Conservation (phyloP, 2,329 filamentous ascomycete genomes). For the Diaporthe aspalathi region DNA sequence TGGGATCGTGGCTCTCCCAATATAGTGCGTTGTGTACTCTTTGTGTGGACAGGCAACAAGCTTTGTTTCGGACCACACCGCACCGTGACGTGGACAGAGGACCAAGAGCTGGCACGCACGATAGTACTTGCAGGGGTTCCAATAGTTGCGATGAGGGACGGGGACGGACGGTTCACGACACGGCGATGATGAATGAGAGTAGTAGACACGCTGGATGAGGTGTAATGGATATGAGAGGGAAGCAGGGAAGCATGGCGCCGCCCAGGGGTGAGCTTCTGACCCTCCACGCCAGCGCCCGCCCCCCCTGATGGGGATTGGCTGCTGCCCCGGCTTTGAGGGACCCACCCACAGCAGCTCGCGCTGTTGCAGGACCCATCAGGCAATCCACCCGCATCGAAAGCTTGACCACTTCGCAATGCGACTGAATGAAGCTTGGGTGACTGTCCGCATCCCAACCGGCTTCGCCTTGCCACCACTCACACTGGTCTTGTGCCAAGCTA, state of each 20-base stretch:
- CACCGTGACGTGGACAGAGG: slow-evolving; percentile 18
- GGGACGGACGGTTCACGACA: slow-evolving; percentile 11
- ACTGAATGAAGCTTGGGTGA: too few relatives aligned
- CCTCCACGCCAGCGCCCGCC: not conserved
- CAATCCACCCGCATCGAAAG: not conserved
- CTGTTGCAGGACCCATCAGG: too few relatives aligned
- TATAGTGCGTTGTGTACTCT: not conserved
- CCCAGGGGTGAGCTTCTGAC: slow-evolving; percentile 21
- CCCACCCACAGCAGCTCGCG: too few relatives aligned
- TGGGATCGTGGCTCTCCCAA: slow-evolving; percentile 5
- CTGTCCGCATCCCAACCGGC: slow-evolving; percentile 2
- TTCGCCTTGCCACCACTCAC: not conserved
- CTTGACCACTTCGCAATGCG: slow-evolving; percentile 13
- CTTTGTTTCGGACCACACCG: slow-evolving; percentile 5
- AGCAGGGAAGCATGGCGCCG: slow-evolving; percentile 2
- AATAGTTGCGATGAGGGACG: not conserved
- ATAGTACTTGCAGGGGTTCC: slow-evolving; percentile 10
- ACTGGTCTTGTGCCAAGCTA: not conserved
- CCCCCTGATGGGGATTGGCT: not conserved
- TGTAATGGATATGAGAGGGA: slow-evolving; percentile 4
- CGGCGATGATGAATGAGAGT: slow-evolving; percentile 19
- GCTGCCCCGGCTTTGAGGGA: too few relatives aligned
- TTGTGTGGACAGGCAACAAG: not conserved
- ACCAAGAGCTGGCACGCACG: not conserved
- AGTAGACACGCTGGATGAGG: slow-evolving; percentile 25